Percentiles rank a stretch among this genome's conserved stretches.
Conservation (phyloP, 2,329 filamentous ascomycete species). For the Tolypocladium tundrense region DNA sequence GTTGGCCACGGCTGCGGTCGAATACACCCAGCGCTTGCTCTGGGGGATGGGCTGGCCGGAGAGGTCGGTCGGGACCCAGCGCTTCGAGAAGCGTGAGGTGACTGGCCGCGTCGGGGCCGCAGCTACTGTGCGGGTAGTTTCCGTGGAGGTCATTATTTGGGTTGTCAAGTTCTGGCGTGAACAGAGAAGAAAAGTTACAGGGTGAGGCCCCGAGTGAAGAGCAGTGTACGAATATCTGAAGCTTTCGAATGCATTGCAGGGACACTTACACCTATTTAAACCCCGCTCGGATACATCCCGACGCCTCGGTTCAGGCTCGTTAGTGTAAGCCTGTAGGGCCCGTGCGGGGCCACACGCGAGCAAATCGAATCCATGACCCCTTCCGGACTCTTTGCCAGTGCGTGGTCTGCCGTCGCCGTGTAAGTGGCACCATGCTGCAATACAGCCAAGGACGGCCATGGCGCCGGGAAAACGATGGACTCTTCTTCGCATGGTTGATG, state of each 20-base stretch:
- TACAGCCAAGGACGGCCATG: too few species aligned
- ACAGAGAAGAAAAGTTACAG: background rate
- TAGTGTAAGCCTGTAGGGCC: too few species aligned
- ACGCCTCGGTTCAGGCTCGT: background rate
- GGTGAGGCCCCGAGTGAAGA: background rate
- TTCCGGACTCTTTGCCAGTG: too few species aligned
- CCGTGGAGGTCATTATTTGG: background rate
- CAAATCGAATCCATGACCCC: too few species aligned
- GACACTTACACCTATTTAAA: background rate
- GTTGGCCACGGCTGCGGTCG: slow-evolving; percentile 1
- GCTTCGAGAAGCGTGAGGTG: background rate
- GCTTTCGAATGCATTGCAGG: too few species aligned
- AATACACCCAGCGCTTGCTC: slow-evolving; percentile 6
- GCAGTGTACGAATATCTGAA: background rate
- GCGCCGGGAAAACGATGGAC: too few species aligned
- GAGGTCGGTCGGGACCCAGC: slow-evolving; percentile 6
- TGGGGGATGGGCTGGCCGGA: slow-evolving; percentile 6
- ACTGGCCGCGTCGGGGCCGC: background rate
- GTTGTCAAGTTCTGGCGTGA: background rate
- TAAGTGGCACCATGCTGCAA: too few species aligned
- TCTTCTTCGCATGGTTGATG: too few species aligned
- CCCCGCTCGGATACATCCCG: background rate
- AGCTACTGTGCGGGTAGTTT: background rate
- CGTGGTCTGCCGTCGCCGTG: too few species aligned
- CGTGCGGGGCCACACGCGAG: too few species aligned